phyloP scores from a whole-genome alignment of 345 rosid species.

The Populus simonii region DNA sequence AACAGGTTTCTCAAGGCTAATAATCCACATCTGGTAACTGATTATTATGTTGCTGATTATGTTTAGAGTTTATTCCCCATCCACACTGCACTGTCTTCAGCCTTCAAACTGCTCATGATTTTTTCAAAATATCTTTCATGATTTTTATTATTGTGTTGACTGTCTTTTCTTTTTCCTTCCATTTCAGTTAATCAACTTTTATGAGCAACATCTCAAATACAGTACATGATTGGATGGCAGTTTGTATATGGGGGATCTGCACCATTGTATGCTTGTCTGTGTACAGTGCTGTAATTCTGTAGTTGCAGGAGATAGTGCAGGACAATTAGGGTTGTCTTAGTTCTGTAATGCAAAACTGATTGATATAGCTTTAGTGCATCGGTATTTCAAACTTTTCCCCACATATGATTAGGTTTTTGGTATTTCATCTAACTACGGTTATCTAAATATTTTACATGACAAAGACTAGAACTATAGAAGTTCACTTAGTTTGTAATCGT shows the following conservation, averaged over 20 bases:
- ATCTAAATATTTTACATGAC: not conserved
- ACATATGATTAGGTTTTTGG: conserved; percentile 17
- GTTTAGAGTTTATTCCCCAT: conserved; percentile 1
- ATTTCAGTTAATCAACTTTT: conserved; percentile 75
- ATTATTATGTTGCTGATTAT: not conserved
- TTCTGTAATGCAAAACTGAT: not conserved
- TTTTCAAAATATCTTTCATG: not conserved
- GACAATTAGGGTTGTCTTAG: not conserved
- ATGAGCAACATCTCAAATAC: conserved; percentile 93
- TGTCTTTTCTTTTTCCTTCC: not conserved
- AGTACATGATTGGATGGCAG: conserved; percentile 15
- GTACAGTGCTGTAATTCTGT: conserved; percentile 22
- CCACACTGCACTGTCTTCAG: not conserved
- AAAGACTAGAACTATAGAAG: conserved; percentile 7
- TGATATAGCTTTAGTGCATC: conserved; percentile 10
- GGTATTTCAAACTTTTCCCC: not conserved
- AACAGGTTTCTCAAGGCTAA: conserved; percentile 79
- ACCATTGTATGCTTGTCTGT: conserved; percentile 9
- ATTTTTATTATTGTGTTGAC: not conserved
- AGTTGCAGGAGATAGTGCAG: conserved; percentile 19
- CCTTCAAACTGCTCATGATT: not conserved
- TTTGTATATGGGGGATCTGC: not conserved
- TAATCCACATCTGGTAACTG: conserved; percentile 80
- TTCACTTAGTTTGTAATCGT: not conserved
- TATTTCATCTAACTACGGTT: not conserved